Conservation (phyloP, 306 rosid genomes). For the Sindora glabra region DNA sequence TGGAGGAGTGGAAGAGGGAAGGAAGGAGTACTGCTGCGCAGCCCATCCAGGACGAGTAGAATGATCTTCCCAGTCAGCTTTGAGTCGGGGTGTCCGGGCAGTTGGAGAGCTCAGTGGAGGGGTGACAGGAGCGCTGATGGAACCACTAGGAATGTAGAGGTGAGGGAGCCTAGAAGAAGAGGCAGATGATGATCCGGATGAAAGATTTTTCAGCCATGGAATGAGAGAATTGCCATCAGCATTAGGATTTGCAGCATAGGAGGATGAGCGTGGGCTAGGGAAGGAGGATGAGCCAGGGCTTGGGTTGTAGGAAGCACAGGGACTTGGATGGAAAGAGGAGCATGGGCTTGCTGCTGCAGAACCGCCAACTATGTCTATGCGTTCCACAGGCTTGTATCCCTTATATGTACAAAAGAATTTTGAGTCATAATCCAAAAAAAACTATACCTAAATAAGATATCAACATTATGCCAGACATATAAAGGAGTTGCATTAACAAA, state of each 20-base stretch:
- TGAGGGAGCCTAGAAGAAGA: conserved; percentile 64
- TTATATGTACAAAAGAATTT: conserved; percentile 13
- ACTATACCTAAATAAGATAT: neutral
- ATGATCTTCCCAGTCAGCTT: conserved; percentile 55
- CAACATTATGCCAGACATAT: neutral
- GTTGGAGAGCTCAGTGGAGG: conserved; percentile 94
- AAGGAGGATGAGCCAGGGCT: conserved; percentile 89
- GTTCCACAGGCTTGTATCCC: conserved; percentile 82
- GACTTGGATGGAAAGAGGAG: conserved; percentile 74
- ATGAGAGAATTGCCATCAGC: conserved; percentile 66
- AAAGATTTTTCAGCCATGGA: conserved; percentile 89
- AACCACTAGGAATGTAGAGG: conserved; percentile 49
- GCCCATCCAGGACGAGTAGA: conserved; percentile 37
- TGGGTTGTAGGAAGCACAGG: conserved; percentile 79
- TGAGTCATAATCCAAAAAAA: neutral
- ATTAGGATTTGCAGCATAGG: conserved; percentile 46
- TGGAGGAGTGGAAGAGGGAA: conserved; percentile 79
- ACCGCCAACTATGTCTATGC: conserved; percentile 50
- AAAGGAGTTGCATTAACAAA: too few species aligned
- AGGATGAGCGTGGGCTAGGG: conserved; percentile 72
- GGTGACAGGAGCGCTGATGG: conserved; percentile 86
- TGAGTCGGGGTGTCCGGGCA: conserved; percentile 56
- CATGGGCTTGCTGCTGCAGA: conserved; percentile 62
- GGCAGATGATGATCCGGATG: conserved; percentile 72
- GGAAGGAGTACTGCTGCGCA: conserved; percentile 49